Conservation (phyloP, 1,139 yeast genomes). For the Kluyveromyces sp. region DNA sequence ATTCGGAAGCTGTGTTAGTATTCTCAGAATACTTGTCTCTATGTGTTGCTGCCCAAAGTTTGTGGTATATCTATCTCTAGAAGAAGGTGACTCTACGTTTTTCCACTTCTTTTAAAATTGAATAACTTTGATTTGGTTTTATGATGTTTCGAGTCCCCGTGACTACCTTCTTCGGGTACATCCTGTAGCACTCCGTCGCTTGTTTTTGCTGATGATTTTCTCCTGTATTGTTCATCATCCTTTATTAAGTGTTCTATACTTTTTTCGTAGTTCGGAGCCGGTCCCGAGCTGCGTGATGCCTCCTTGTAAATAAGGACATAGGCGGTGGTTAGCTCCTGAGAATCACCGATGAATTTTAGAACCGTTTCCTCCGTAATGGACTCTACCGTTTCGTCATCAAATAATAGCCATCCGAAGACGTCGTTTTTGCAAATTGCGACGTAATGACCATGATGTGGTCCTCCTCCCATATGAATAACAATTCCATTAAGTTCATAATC, state of each 20-base stretch:
- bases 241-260: conserved; percentile 21
- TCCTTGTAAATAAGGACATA: conserved; percentile 74
- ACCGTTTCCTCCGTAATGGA: conserved; percentile 79
- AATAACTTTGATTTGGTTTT: conserved; percentile 16
- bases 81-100: neutral
- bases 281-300: neutral
- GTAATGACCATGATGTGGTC: conserved; percentile 96
- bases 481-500: conserved; percentile 78
- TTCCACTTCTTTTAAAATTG: conserved; percentile 12
- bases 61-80: too few species aligned
- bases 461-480: conserved; percentile 93
- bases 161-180: conserved; percentile 10
- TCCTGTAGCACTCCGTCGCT: conserved; percentile 9
- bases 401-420: conserved; percentile 78
- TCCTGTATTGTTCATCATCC: conserved; percentile 18
- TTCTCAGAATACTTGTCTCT: too few species aligned
- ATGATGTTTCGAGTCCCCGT: neutral
- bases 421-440: conserved; percentile 78
- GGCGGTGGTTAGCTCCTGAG: conserved; percentile 85
- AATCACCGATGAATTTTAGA: conserved; percentile 80
- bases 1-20: too few species aligned
- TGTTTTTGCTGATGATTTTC: conserved; percentile 1
- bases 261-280: conserved; percentile 11
- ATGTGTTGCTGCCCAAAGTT: too few species aligned
- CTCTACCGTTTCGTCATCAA: conserved; percentile 94